Base-by-base conservation (phyloP, 371 early-diverging fungal genomes). In the Mucor circinelloides region DNA sequence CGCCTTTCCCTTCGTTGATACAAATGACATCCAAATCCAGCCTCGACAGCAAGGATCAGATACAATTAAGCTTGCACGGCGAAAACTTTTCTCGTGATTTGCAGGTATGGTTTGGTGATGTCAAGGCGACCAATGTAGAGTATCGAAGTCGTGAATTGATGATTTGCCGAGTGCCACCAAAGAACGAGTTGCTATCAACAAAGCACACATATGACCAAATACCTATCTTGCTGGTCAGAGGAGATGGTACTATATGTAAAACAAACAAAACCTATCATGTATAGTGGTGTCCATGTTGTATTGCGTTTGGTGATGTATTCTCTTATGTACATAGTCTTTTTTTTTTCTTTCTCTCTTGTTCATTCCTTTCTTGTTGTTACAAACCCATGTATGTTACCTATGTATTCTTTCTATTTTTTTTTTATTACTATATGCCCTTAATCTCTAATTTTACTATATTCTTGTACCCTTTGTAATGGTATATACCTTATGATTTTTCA, bases 51-150 rank as follows among this genome's bases (percentile, higher is more conserved):
- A 56, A 54, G 27, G 52, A 62, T 21, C 50, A 62, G 21, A 13
- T 50, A 0, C 32, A 50, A 27, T 42, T 79, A 32, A 64, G 72
- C 2, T 48, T 82, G 15, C 77, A 79, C 46, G 82, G 82, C 3
- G 82, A 88, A 34, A 91, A 90, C 60, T 91, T 92, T 63, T 73
- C 89, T 1, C 84, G 87, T 0, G 89, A 91, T 63, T 74, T 91
- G 70, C 82, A 86, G 12, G 86, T 93, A 6, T 85, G 88, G 86
- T 92, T 93, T 73, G 92, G 87, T 7, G 86, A 79, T 56, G 52
- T 76, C 57, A 74, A 73, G 31, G 65, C 77, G 1, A 28, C 69
- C 2, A 72, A 72, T 32, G 64, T 67, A 0, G 82, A 82, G 44
- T 82, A 77, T 59, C 52, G 74, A 31, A 76, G 80, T 42, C 64